Evolutionary conservation across 129 eudicot species (phyloP).

Genomic region (Rutidosis leptorrhynchoides): DNA sequence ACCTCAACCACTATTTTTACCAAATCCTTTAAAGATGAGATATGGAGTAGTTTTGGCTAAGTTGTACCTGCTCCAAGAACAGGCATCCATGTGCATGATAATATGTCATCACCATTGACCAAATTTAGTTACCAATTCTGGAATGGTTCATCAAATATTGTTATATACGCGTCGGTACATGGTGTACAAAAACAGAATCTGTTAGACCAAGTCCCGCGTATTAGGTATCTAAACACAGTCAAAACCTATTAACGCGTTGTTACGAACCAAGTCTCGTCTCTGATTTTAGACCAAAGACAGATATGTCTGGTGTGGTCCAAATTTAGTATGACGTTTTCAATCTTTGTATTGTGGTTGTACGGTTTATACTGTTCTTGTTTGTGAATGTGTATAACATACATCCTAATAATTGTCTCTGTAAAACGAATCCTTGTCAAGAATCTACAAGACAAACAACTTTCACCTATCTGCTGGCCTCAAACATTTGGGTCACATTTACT

Average conservation of each 20-base stretch:
- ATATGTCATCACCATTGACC: conserved; percentile 40
- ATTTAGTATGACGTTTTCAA: background rate
- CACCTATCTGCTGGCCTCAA: too few relatives aligned
- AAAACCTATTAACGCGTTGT: conserved; percentile 4
- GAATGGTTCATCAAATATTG: conserved; percentile 16
- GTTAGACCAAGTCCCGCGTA: conserved; percentile 32
- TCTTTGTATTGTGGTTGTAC: conserved; percentile 6
- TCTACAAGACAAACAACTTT: background rate
- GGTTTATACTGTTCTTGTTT: background rate
- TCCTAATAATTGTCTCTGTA: background rate
- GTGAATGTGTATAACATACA: background rate
- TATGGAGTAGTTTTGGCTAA: conserved; percentile 42
- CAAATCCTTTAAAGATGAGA: conserved; percentile 36
- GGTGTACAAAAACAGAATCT: conserved; percentile 19
- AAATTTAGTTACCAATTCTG: conserved; percentile 12
- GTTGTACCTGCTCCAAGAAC: conserved; percentile 66
- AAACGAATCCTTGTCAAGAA: background rate
- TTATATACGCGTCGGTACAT: conserved; percentile 20
- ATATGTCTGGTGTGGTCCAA: background rate
- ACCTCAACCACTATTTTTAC: conserved; percentile 46
- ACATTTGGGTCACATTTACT: too few relatives aligned
- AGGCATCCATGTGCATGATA: conserved; percentile 26
- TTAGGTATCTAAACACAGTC: background rate
- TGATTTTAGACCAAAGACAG: conserved; percentile 8
- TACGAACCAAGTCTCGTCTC: background rate